Conservation (phyloP, 1,139 yeast species). For the Keqinozyma sinolaborantium region DNA sequence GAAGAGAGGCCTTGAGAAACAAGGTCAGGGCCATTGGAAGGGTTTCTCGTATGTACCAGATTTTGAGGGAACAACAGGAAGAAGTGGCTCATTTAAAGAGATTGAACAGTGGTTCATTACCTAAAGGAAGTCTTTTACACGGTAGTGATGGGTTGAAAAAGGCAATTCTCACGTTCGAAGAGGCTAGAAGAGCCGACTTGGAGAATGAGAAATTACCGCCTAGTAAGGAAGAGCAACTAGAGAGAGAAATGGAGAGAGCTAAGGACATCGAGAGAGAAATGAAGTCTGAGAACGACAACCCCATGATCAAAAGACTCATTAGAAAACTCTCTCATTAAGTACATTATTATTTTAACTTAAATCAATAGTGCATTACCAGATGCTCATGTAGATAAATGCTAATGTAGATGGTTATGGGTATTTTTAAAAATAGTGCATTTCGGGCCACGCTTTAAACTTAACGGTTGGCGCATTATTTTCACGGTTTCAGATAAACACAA, state of each 20-base stretch:
- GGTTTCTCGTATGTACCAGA: slow-evolving; percentile 89
- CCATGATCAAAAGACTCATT: slow-evolving; percentile 41
- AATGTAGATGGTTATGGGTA: no score
- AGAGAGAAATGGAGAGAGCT: slow-evolving; percentile 43
- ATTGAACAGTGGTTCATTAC: slow-evolving; percentile 63
- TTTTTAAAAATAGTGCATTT: no score
- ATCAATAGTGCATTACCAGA: no score
- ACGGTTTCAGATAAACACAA: no score
- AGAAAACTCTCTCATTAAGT: slow-evolving; percentile 31
- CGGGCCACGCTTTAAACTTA: no score
- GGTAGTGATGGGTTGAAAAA: slow-evolving; percentile 79
- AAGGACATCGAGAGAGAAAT: slow-evolving; percentile 40
- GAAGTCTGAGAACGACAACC: slow-evolving; percentile 31
- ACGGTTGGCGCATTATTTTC: no score
- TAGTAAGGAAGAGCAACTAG: slow-evolving; percentile 52
- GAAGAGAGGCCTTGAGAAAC: slow-evolving; percentile 68
- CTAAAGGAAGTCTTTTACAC: slow-evolving; percentile 81
- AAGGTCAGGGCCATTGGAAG: slow-evolving; percentile 94
- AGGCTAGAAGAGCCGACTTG: slow-evolving; percentile 78
- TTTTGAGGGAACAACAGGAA: slow-evolving; percentile 86
- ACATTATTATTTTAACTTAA: no score
- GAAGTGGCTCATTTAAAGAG: slow-evolving; percentile 78
- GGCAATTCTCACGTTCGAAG: slow-evolving; percentile 75
- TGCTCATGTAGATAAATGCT: no score
- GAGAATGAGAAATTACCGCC: slow-evolving; percentile 91